A percentile compares a stretch with the other conserved stretches of the same genome.
phyloP scores from a whole-genome alignment of 768 basidiomycete genomes.

The Dentipellis sp. region DNA sequence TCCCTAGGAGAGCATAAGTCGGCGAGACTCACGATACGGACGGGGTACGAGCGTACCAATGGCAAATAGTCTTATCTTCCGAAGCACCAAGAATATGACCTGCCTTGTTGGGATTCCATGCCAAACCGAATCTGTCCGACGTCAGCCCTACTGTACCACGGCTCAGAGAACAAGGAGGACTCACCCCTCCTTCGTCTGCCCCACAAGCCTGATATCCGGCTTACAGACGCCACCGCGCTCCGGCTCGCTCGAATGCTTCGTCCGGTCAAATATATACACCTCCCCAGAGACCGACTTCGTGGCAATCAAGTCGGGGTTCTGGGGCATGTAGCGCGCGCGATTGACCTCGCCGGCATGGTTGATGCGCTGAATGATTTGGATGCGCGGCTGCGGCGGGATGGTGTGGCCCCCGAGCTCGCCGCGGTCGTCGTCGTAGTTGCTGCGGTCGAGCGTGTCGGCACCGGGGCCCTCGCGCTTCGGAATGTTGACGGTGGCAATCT shows the following conservation, averaged over 20 bases:
- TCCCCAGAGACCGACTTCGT: constrained; percentile 91
- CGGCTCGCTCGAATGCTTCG: constrained; percentile 92
- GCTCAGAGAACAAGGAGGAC: constrained; percentile 19
- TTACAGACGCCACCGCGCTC: constrained; percentile 75
- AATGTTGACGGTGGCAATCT: constrained; percentile 91
- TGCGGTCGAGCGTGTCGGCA: constrained; percentile 69
- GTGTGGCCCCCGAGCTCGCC: constrained; percentile 93
- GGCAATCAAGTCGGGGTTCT: constrained; percentile 94
- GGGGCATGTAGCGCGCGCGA: constrained; percentile 97
- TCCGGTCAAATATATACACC: constrained; percentile 92
- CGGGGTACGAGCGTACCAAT: constrained; percentile 56
- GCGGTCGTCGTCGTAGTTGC: constrained; percentile 83
- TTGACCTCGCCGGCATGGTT: constrained; percentile 96
- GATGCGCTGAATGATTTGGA: constrained; percentile 88
- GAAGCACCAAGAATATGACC: constrained; percentile 89
- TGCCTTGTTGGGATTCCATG: constrained; percentile 79
- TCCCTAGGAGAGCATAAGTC: constrained; percentile 52
- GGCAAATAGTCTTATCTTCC: constrained; percentile 92
- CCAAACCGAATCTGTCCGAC: constrained; percentile 69
- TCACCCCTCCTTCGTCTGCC: constrained; percentile 90
- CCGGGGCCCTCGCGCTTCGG: constrained; percentile 72
- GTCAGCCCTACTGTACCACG: neutral
- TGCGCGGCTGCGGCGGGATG: constrained; percentile 74
- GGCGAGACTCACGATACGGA: neutral
- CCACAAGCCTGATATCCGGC: constrained; percentile 85